Evolutionary conservation across 768 basidiomycete genomes (phyloP), one percentile per base, ranked within the genome.

Genomic region (Tylopilus intermedius): DNA sequence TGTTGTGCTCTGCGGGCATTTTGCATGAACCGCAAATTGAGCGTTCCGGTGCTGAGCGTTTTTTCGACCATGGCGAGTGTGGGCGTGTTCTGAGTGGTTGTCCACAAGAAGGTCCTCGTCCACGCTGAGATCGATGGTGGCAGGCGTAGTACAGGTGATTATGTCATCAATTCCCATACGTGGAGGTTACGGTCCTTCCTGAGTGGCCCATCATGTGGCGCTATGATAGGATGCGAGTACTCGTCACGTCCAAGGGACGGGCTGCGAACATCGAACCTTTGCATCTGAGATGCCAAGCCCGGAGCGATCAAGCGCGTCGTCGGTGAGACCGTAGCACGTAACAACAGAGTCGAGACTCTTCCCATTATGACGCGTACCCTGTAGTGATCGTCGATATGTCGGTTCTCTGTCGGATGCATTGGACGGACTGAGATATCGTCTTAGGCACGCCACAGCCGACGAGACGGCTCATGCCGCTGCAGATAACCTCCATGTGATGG

Each of bases 1-100:
- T 78, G 73, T 54, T 82, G 80, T 21, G 78, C 72, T 2, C 79
- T 75, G 2, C 80, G 77, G 0, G 84, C 81, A 68, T 84, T 84
- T 65, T 84, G 85, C 85, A 87, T 87, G 64, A 87, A 87, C 2
- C 79, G 78, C 41, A 88, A 74, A 58, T 80, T 79, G 8, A 86
- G 72, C 0, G 84, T 86, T 27, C 83, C 76, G 26, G 74, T 77
- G 66, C 85, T 87, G 35, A 87, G 73, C 3, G 76, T 73, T 66
- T 82, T 84, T 29, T 71, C 70, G 32, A 39, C 53, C 68, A 67
- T 49, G 11, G 7, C n/a, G 38, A 6, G 38, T 8, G 38, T 8
- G n/a, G 38, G 38, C 8, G 9, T 38, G n/a, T 38, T 38, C 38
- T 14, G n/a, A 18, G 30, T 30, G 30, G 30, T 30, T 10, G 30